A percentile compares a stretch with the other conserved stretches of the same genome.
These are phyloP conservation scores for Aurinia saxatilis DNA, from an alignment of 345 rosid genomes.

Conservation along the genomic window DNA sequence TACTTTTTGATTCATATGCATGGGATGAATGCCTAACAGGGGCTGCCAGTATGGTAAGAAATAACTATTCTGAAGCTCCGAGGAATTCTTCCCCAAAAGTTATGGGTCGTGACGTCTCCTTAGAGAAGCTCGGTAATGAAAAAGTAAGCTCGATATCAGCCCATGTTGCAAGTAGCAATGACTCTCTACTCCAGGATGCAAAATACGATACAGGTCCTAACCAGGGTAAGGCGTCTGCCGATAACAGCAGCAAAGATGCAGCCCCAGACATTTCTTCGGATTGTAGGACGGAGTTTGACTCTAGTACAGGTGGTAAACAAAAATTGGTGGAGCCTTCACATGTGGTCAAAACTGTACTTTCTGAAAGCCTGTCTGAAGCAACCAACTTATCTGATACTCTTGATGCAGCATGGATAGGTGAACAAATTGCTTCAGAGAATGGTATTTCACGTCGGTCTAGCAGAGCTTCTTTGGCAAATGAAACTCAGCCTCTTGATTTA, in stretches of 20 bases:
- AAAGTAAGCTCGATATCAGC: slow-evolving; percentile 29
- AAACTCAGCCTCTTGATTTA: slow-evolving; percentile 25
- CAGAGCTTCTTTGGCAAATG: slow-evolving; percentile 28
- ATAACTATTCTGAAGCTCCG: slow-evolving; percentile 33
- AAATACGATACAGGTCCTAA: slow-evolving; percentile 13
- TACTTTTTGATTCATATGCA: slow-evolving; percentile 62
- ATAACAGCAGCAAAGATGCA: slow-evolving; percentile 24
- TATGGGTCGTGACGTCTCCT: slow-evolving; percentile 32
- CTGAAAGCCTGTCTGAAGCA: slow-evolving; percentile 44
- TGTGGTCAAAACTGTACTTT: slow-evolving; percentile 32
- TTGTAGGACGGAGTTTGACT: slow-evolving; percentile 30
- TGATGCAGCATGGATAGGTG: slow-evolving; percentile 74
- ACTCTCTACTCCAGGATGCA: slow-evolving; percentile 30
- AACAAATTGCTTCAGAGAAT: slow-evolving; percentile 50
- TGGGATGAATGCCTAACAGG: slow-evolving; percentile 80
- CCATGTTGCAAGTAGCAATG: slow-evolving; percentile 36
- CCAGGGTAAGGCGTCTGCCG: slow-evolving; percentile 20
- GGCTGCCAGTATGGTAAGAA: slow-evolving; percentile 44
- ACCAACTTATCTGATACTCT: slow-evolving; percentile 61
- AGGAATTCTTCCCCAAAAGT: slow-evolving; percentile 29
- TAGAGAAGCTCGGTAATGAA: slow-evolving; percentile 48
- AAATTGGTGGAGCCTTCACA: slow-evolving; percentile 39
- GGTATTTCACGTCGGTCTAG: slow-evolving; percentile 40
- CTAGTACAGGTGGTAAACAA: slow-evolving; percentile 29
- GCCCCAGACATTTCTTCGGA: slow-evolving; percentile 28